Evolutionary conservation across 2,329 filamentous ascomycete genomes (phyloP).

Genomic region (Pseudonectria foliicola): DNA sequence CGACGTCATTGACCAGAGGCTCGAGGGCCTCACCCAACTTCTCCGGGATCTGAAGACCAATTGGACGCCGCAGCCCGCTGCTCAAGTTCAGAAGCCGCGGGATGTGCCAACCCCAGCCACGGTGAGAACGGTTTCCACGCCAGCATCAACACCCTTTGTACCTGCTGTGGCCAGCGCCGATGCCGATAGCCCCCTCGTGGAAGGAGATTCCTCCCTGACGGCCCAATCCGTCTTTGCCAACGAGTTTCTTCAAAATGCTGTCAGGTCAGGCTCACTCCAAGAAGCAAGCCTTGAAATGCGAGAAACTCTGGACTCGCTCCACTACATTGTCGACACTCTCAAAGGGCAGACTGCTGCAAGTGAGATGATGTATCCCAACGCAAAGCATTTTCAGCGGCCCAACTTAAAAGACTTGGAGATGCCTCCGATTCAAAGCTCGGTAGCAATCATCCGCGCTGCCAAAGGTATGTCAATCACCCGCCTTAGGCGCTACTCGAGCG

Average conservation of each 20-base stretch:
- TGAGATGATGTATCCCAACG: constrained; percentile 19
- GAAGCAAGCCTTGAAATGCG: constrained; percentile 25
- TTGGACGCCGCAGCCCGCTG: constrained; percentile 8
- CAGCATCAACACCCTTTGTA: constrained; percentile 12
- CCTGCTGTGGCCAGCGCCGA: constrained; percentile 10
- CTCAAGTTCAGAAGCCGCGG: constrained; percentile 8
- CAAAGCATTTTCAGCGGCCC: constrained; percentile 14
- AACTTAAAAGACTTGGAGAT: constrained; percentile 12
- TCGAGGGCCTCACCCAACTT: constrained; percentile 27
- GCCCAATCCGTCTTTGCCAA: constrained; percentile 41
- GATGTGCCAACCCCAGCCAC: constrained; percentile 10
- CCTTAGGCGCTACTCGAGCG: background rate
- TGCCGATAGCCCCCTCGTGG: constrained; percentile 27
- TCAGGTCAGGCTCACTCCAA: constrained; percentile 21
- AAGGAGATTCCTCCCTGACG: constrained; percentile 38
- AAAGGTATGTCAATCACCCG: constrained; percentile 10
- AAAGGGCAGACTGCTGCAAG: constrained; percentile 17
- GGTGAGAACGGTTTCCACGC: constrained; percentile 6
- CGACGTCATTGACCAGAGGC: constrained; percentile 29
- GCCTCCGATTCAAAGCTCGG: constrained; percentile 18
- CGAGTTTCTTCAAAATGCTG: constrained; percentile 34
- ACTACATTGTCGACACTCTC: constrained; percentile 19
- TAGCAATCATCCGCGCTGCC: constrained; percentile 13
- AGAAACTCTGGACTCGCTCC: constrained; percentile 29
- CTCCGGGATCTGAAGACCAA: constrained; percentile 27